phyloP scores from a whole-genome alignment of 148 eudicot genomes.

The Bassia scoparia region DNA sequence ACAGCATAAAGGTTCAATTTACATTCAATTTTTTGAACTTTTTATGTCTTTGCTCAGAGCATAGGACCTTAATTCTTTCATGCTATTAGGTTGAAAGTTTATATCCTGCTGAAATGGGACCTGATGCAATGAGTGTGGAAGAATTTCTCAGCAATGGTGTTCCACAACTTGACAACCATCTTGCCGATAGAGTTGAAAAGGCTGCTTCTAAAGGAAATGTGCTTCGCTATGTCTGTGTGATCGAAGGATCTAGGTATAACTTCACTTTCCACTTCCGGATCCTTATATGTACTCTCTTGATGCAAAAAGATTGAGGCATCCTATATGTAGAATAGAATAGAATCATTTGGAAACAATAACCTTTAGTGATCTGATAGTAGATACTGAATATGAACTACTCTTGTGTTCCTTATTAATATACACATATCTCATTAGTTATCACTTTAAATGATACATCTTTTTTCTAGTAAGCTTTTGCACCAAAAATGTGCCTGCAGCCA shows the following conservation, averaged over 20 bases:
- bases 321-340: not conserved
- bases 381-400: not conserved
- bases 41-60: slow-evolving; percentile 3
- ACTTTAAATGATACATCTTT: too few relatives aligned
- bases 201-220: slow-evolving; percentile 80
- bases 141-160: slow-evolving; percentile 72
- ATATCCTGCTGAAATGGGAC: slow-evolving; percentile 78
- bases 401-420: not conserved
- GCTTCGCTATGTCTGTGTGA: slow-evolving; percentile 86
- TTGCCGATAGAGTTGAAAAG: slow-evolving; percentile 51
- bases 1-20: slow-evolving; percentile 52
- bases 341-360: not conserved
- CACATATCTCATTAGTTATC: too few relatives aligned
- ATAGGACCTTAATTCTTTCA: not conserved
- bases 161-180: slow-evolving; percentile 62
- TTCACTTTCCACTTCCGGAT: not conserved
- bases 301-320: slow-evolving; percentile 9
- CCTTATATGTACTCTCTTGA: not conserved
- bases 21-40: not conserved
- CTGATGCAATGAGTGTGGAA: slow-evolving; percentile 58
- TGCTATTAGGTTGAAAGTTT: slow-evolving; percentile 69
- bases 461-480: too few relatives aligned
- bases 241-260: slow-evolving; percentile 72
- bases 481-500: too few relatives aligned
- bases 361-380: not conserved